phyloP scores from a whole-genome alignment of 2,329 filamentous ascomycete genomes.

The Fusarium dlaminii region DNA sequence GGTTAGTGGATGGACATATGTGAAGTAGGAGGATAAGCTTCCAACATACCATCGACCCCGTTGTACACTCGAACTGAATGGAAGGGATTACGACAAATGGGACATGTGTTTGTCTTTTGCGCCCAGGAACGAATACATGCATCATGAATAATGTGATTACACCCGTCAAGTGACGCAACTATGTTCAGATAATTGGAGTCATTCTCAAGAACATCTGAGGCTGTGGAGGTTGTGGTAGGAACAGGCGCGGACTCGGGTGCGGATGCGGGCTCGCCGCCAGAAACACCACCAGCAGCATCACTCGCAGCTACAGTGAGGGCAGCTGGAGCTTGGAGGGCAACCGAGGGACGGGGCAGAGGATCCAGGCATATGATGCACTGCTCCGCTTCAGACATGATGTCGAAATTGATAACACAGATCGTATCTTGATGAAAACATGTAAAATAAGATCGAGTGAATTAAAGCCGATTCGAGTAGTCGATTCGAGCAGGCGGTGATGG shows the following conservation, averaged over 20 bases:
- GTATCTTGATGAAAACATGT: conserved; percentile 58
- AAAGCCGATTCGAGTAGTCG: conserved; percentile 29
- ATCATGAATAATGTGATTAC: conserved; percentile 92
- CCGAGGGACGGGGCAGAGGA: conserved; percentile 57
- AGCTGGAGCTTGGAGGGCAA: conserved; percentile 21
- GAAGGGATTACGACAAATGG: conserved; percentile 93
- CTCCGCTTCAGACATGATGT: conserved; percentile 64
- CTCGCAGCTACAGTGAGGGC: conserved; percentile 33
- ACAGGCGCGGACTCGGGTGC: conserved; percentile 22
- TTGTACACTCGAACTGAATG: conserved; percentile 88
- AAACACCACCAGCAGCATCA: conserved; percentile 33
- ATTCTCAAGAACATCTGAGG: conserved; percentile 39
- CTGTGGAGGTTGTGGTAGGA: conserved; percentile 38
- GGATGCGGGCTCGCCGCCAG: conserved; percentile 34
- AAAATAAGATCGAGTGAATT: conserved; percentile 46
- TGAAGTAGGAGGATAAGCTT: conserved; percentile 22
- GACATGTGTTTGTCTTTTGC: conserved; percentile 96
- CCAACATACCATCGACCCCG: conserved; percentile 76
- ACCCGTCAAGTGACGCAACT: conserved; percentile 74
- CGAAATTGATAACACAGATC: conserved; percentile 51
- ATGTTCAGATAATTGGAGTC: conserved; percentile 52
- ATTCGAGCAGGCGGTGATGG: conserved; percentile 36
- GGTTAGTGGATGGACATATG: conserved; percentile 33
- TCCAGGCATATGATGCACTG: conserved; percentile 78
- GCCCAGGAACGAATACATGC: conserved; percentile 94